Evolutionary conservation across 352 stramenopile genomes (phyloP).

Genomic region (Aphanomyces stellatus): DNA sequence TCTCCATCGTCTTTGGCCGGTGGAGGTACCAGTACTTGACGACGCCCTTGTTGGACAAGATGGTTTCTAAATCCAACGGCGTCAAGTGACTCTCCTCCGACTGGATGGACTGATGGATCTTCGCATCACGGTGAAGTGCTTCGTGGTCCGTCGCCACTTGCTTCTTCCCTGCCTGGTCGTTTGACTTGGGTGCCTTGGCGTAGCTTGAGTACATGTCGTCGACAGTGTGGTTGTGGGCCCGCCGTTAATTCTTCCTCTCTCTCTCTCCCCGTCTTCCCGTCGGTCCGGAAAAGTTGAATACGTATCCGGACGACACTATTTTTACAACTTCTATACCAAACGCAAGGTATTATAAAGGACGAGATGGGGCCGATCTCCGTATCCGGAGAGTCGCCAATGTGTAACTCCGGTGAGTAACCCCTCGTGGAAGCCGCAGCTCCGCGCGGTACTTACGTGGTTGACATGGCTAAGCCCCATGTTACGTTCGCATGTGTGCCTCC

Average conservation of each 20-base stretch:
- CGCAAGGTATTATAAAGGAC: neutral
- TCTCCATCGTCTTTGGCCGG: conserved; percentile 83
- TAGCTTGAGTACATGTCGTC: conserved; percentile 80
- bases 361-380: neutral
- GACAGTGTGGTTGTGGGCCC: conserved; percentile 1
- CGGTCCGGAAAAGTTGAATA: neutral
- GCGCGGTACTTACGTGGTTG: no score
- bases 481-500: no score
- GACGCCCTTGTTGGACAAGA: conserved; percentile 78
- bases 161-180: conserved; percentile 60
- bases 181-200: conserved; percentile 44
- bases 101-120: conserved; percentile 68
- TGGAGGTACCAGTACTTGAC: conserved; percentile 88
- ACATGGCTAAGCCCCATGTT: no score
- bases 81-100: conserved; percentile 71
- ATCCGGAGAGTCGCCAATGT: conserved; percentile 16
- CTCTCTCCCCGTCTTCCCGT: neutral
- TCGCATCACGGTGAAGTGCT: conserved; percentile 67
- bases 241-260: neutral
- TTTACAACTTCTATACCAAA: neutral
- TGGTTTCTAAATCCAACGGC: conserved; percentile 75
- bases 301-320: conserved; percentile 5
- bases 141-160: conserved; percentile 74
- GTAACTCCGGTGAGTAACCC: conserved; percentile 13
- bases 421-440: no score